Percentiles rank a stretch among this genome's conserved stretches.
Conservation (phyloP, 805 yeast species). For the Naumovozyma dairenensis region DNA sequence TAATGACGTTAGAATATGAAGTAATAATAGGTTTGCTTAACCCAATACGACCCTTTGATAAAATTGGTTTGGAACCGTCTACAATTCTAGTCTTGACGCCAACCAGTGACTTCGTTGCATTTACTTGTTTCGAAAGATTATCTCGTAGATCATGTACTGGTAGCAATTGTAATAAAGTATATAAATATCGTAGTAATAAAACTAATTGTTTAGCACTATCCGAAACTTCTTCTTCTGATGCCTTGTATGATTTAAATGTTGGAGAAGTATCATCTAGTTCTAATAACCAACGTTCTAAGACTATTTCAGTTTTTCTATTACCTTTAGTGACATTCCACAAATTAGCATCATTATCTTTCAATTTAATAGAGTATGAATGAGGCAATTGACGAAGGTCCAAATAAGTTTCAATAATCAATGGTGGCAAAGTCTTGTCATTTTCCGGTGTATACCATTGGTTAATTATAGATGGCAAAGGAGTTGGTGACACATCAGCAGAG, state of each 20-base stretch:
- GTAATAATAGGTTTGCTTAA: conserved; percentile 55
- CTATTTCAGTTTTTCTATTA: conserved; percentile 68
- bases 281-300: conserved; percentile 85
- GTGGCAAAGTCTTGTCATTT: conserved; percentile 43
- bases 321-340: conserved; percentile 52
- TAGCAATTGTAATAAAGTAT: conserved; percentile 53
- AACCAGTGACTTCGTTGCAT: conserved; percentile 26
- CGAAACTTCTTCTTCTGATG: conserved; percentile 44
- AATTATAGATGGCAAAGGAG: conserved; percentile 20
- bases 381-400: conserved; percentile 54
- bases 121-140: conserved; percentile 27
- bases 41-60: conserved; percentile 78
- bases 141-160: conserved; percentile 60
- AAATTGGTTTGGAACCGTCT: conserved; percentile 71
- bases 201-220: conserved; percentile 65
- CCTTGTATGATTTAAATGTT: conserved; percentile 29
- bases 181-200: conserved; percentile 62
- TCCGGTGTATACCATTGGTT: conserved; percentile 60
- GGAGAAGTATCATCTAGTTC: conserved; percentile 48
- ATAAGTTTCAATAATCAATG: conserved; percentile 77
- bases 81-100: conserved; percentile 50
- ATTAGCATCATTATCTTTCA: conserved; percentile 45
- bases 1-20: conserved; percentile 25
- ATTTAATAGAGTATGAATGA: conserved; percentile 47
- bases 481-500: not conserved